Percentiles rank a stretch among this genome's conserved stretches.
Evolutionary conservation across 177 flowering plant species (phyloP).

Genomic region (Vitis hybrid): DNA sequence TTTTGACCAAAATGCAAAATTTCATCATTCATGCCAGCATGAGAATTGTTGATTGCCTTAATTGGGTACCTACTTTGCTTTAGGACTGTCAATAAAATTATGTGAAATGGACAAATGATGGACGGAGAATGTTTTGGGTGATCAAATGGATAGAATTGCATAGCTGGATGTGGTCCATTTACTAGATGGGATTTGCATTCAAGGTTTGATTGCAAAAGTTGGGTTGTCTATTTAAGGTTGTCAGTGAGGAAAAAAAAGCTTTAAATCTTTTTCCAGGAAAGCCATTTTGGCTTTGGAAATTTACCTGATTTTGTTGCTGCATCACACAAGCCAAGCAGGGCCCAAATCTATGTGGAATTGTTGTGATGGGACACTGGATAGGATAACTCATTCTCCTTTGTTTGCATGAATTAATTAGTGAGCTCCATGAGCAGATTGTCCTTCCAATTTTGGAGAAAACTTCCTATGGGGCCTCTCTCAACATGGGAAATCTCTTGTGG

Average conservation of each 20-base stretch:
- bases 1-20: too few species aligned
- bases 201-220: not conserved
- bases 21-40: slow-evolving; percentile 7
- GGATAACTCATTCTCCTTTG: slow-evolving; percentile 4
- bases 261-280: not conserved
- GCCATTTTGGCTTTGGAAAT: slow-evolving; percentile 1
- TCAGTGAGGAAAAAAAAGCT: not conserved
- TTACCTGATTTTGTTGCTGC: not conserved
- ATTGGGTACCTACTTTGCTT: slow-evolving; percentile 2
- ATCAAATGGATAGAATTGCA: not conserved
- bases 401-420: not conserved
- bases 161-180: slow-evolving; percentile 7
- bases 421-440: not conserved
- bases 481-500: not conserved
- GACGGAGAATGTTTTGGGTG: slow-evolving; percentile 4
- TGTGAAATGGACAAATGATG: slow-evolving; percentile 2
- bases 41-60: slow-evolving; percentile 5
- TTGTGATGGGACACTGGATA: slow-evolving; percentile 11
- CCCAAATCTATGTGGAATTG: not conserved
- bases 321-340: slow-evolving; percentile 6
- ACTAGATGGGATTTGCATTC: not conserved
- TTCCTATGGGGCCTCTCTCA: not conserved
- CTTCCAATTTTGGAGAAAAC: not conserved
- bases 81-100: not conserved
- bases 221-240: slow-evolving; percentile 7